These are phyloP conservation scores for Cryphonectria parasitica DNA, from an alignment of 2,329 filamentous ascomycete species.

Conservation along the genomic window DNA sequence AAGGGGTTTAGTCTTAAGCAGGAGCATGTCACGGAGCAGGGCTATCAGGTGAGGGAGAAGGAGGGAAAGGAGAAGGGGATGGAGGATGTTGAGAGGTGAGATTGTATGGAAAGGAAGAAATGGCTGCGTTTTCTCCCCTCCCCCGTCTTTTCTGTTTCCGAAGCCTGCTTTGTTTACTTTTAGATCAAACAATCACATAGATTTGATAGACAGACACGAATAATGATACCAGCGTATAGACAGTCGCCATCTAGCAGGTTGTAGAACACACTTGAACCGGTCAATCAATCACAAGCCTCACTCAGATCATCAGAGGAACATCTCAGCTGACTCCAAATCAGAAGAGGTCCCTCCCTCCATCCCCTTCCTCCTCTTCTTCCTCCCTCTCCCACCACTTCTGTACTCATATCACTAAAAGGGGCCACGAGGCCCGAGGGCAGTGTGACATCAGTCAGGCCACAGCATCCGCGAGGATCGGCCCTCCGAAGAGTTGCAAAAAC, in stretches of 20 bases:
- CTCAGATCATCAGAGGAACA: too few species aligned
- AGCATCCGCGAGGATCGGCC: background rate
- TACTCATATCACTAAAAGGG: too few species aligned
- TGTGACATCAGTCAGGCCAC: background rate
- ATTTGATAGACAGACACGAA: background rate
- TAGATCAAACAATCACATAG: background rate
- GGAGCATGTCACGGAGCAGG: slow-evolving; percentile 39
- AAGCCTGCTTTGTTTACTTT: background rate
- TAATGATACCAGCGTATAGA: background rate
- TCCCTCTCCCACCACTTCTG: background rate
- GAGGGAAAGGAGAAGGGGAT: slow-evolving; percentile 6
- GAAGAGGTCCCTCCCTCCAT: background rate
- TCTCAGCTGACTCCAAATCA: background rate
- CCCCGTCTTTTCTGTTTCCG: background rate
- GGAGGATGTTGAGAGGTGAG: slow-evolving; percentile 6
- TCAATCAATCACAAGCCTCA: too few species aligned
- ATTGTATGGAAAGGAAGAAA: background rate
- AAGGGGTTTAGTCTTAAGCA: slow-evolving; percentile 39
- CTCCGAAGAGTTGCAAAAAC: background rate
- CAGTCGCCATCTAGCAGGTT: background rate
- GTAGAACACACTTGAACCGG: too few species aligned
- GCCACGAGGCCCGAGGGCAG: background rate
- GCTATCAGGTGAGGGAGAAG: slow-evolving; percentile 30
- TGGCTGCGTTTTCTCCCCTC: too few species aligned
- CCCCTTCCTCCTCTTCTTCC: background rate